phyloP scores from a whole-genome alignment of 306 rosid species.

The Elaeagnus macrophylla region DNA sequence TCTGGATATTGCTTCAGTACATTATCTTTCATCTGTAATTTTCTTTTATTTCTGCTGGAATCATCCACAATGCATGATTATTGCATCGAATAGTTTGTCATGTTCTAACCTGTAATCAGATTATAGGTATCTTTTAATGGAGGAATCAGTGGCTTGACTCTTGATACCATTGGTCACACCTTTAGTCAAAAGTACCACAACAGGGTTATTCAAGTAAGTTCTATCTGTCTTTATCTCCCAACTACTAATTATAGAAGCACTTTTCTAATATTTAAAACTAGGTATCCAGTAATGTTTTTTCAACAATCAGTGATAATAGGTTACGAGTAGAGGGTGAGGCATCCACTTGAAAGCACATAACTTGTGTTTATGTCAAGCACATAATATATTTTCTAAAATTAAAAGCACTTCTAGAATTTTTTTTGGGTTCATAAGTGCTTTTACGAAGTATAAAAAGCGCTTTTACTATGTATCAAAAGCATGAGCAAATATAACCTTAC shows the following conservation, averaged over 20 bases:
- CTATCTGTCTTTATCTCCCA: constrained; percentile 10
- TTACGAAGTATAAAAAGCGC: too few species aligned
- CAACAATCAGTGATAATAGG: too few species aligned
- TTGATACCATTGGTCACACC: constrained; percentile 80
- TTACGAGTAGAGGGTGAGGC: too few species aligned
- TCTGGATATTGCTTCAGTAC: neutral
- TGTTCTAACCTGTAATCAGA: constrained; percentile 9
- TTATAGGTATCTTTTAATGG: constrained; percentile 68
- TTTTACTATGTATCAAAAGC: too few species aligned
- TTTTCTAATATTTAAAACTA: neutral
- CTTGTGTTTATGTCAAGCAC: too few species aligned
- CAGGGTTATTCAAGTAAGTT: constrained; percentile 76
- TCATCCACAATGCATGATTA: neutral
- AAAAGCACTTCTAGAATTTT: too few species aligned
- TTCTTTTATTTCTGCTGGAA: neutral
- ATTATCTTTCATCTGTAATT: neutral
- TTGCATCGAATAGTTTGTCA: neutral
- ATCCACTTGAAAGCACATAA: too few species aligned
- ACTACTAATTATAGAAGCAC: neutral
- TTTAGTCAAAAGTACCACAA: constrained; percentile 76
- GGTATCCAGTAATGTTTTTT: neutral
- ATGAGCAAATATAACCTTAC: too few species aligned
- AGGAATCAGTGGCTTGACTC: constrained; percentile 69
- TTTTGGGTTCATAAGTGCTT: too few species aligned
- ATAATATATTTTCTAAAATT: too few species aligned